Evolutionary conservation across 139 green algal species (phyloP), one percentile per base, ranked within the genome.

Genomic region (Axilococcus clingmanii): DNA sequence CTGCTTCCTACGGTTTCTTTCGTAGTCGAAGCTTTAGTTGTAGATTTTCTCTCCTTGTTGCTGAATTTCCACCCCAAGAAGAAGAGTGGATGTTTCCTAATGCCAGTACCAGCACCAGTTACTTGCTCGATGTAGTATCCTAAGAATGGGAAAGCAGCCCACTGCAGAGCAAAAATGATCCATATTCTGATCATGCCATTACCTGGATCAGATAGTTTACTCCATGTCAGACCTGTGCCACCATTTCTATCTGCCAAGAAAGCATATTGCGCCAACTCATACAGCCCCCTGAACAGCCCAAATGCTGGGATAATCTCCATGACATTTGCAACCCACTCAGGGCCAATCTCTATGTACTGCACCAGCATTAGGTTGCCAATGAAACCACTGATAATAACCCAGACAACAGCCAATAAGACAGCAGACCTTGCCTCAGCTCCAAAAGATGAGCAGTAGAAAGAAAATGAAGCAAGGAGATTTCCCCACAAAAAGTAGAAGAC

Each of bases 401-500:
- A 70, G 8, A 70, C 40, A 14, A 70, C 54, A 7, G 45, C 27
- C 30, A 61, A 29, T 23, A 70, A 35, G 27, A 63, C 40, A 32
- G 58, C 74, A 25, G 71, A 24, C 16, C 45, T 52, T 19, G 63
- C 59, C 23, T 68, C 37, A 12, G 25, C 34, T n/a, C 38, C 35
- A 17, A 66, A 28, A 4, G 59, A 65, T 0, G 57, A 55, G 14
- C 77, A 63, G 48, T 74, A 79, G 38, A 85, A 65, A 33, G 60
- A 53, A 56, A 68, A 78, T 12, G 63, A 65, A 12, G 81, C 40
- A 59, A 91, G 69, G 20, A 56, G 4, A 44, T 81, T 68, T 52
- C 78, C 71, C 76, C 82, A 94, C 7, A 88, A 4, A 29, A 82
- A 32, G 57, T 84, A 90, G 12, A 87, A 74, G 5, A 84, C 46